Base-by-base conservation (phyloP, 345 rosid species). In the Theobroma cacao region DNA sequence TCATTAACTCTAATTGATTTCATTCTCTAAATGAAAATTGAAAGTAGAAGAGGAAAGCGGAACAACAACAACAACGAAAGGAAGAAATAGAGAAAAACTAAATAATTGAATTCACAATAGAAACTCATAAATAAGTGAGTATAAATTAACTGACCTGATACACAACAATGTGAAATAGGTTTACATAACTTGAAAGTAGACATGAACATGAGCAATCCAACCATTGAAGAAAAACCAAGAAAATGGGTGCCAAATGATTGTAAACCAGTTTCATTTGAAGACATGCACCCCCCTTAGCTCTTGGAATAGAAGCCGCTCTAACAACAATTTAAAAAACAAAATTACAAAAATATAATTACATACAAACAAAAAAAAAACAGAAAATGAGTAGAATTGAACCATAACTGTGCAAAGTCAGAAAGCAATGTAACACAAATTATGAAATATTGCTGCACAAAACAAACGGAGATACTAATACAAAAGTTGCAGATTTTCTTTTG, bases 301-400 rank as follows among this genome's bases (percentile, higher is more conserved):
- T 78, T 7, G 91, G 87, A 18, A 88, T 79, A 58, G 86, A 84
- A 80, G 88, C 82, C 41, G 91, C 88, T 81, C 91, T 88, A 70
- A 28, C 56, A 66, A 45, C 47, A 58, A 17, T 45, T n/a, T 34
- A 64, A 20, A n/a, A 18, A 36, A 20, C 0, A 64, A 59, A 59
- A 26, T 60, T 28, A 60, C 4, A 14, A 14, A 30, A 14, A 61
- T 18, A 30, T 14, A 14, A 7, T 28, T 38, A 38, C 41, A 38
- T 4, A 38, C 31, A 60, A 75, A 20, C 12, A 48, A 61, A 31
- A 34, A 11, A 22, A 15, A 64, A 28, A 48, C 5, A 5, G 5
- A 33, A 8, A 72, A 34, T 20, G 75, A 7, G 28, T 3, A 47
- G 24, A 43, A 11, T 30, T 45, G 38, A 24, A 26, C 22, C 11